Evolutionary conservation across 2,329 filamentous ascomycete species (phyloP).

Genomic region (Aspergillus sergii): DNA sequence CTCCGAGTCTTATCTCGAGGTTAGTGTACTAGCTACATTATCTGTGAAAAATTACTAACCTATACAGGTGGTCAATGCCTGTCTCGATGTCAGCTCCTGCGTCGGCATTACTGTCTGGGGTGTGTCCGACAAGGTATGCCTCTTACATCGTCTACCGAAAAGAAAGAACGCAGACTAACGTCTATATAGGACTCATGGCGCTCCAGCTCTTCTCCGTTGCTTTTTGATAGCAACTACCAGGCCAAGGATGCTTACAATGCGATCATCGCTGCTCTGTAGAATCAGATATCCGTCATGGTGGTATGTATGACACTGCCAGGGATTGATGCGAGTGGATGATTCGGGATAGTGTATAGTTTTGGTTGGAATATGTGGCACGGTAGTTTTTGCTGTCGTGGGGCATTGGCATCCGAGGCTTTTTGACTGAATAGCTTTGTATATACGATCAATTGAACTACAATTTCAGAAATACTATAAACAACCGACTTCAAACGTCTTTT

Average conservation of each 20-base stretch:
- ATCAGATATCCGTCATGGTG: neutral
- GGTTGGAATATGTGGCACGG: neutral
- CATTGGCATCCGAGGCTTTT: too few relatives aligned
- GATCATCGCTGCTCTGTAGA: slow-evolving; percentile 15
- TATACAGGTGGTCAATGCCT: slow-evolving; percentile 53
- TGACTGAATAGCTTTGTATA: too few relatives aligned
- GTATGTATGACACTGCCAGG: neutral
- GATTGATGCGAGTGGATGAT: too few relatives aligned
- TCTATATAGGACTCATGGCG: slow-evolving; percentile 44
- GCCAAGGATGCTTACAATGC: slow-evolving; percentile 47
- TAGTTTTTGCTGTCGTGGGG: too few relatives aligned
- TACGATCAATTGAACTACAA: too few relatives aligned
- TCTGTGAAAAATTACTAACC: slow-evolving; percentile 26
- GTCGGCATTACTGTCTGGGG: slow-evolving; percentile 68
- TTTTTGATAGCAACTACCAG: slow-evolving; percentile 46
- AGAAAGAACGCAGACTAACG: neutral
- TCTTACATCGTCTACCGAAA: neutral
- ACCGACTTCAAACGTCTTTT: too few relatives aligned
- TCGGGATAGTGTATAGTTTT: neutral
- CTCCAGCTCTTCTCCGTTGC: slow-evolving; percentile 36
- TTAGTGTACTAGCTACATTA: slow-evolving; percentile 28
- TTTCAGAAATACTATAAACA: too few relatives aligned
- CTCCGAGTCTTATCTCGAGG: slow-evolving; percentile 60
- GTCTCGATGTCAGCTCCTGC: slow-evolving; percentile 60
- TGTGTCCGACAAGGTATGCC: slow-evolving; percentile 40